These are phyloP conservation scores for Phytophthora rubi DNA, from an alignment of 352 stramenopile genomes.

Conservation along the genomic window DNA sequence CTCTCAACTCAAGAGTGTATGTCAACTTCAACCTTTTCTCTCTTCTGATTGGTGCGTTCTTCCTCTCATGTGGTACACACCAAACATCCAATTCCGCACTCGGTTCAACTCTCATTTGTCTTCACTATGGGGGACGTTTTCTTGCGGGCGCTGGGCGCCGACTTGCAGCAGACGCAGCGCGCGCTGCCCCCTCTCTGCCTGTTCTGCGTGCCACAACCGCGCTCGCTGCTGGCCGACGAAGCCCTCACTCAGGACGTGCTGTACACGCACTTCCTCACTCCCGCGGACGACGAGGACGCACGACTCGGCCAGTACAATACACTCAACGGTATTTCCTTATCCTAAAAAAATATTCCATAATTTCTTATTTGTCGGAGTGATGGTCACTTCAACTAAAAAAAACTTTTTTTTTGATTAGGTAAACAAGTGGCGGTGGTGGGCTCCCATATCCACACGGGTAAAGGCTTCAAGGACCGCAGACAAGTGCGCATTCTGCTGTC, in stretches of 20 bases:
- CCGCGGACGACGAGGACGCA: slow-evolving; percentile 27
- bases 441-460: slow-evolving; percentile 58
- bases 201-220: slow-evolving; percentile 73
- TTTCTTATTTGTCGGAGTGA: slow-evolving; percentile 27
- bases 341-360: slow-evolving; percentile 1
- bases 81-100: slow-evolving; percentile 2
- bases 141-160: slow-evolving; percentile 43
- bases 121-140: slow-evolving; percentile 56
- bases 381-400: slow-evolving; percentile 24
- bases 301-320: slow-evolving; percentile 65
- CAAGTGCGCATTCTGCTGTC: slow-evolving; percentile 80
- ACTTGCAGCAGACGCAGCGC: slow-evolving; percentile 64
- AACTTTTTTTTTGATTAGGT: slow-evolving; percentile 36
- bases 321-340: slow-evolving; percentile 54
- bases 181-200: slow-evolving; percentile 53
- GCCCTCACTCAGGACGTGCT: slow-evolving; percentile 49
- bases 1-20: slow-evolving; percentile 13
- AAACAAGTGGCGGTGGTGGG: slow-evolving; percentile 61
- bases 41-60: slow-evolving; percentile 17
- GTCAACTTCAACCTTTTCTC: slow-evolving; percentile 26
- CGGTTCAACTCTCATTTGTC: slow-evolving; percentile 1
- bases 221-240: slow-evolving; percentile 58
- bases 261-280: slow-evolving; percentile 63
- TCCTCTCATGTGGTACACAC: slow-evolving; percentile 15
- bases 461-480: slow-evolving; percentile 57